A percentile compares a stretch with the other conserved stretches of the same genome.
Conservation (phyloP, 2,329 filamentous ascomycete genomes). For the Exophiala oligosperma region DNA sequence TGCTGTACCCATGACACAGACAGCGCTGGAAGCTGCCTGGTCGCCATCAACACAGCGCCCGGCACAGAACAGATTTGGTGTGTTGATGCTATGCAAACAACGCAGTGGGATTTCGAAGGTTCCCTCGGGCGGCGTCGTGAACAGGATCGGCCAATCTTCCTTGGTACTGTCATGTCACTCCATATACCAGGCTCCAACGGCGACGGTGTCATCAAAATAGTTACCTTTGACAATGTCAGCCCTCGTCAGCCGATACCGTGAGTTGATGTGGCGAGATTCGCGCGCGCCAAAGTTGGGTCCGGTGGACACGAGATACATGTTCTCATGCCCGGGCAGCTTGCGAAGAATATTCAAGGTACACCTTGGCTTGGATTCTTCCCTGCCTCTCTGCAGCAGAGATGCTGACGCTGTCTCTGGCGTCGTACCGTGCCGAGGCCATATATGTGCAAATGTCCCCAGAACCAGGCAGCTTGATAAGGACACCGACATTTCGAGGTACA, state of each 20-base stretch:
- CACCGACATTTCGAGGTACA: conserved; percentile 1
- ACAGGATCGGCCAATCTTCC: conserved; percentile 8
- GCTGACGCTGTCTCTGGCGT: conserved; percentile 4
- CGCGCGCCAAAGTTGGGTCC: conserved; percentile 14
- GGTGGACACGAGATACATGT: conserved; percentile 14
- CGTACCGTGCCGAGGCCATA: conserved; percentile 13
- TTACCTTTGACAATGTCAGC: conserved; percentile 5
- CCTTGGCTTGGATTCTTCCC: conserved; percentile 9
- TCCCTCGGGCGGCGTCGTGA: neutral
- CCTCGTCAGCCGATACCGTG: conserved; percentile 9
- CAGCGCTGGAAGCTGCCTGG: conserved; percentile 4
- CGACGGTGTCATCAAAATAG: conserved; percentile 5
- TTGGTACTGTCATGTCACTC: conserved; percentile 8
- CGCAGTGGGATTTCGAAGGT: conserved; percentile 12
- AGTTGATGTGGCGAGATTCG: conserved; percentile 15
- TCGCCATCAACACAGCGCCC: conserved; percentile 15
- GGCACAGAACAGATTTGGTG: conserved; percentile 9
- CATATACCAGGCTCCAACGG: conserved; percentile 11
- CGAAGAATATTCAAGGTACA: conserved; percentile 11
- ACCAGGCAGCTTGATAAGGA: conserved; percentile 8
- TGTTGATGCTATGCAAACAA: conserved; percentile 3
- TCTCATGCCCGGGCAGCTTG: conserved; percentile 14
- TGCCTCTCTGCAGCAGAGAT: conserved; percentile 9
- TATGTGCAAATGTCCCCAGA: conserved; percentile 12
- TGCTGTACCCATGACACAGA: conserved; percentile 13